These are phyloP conservation scores for Eremochloa ophiuroides DNA, from an alignment of 176 grass and related monocot genomes.

Conservation along the genomic window DNA sequence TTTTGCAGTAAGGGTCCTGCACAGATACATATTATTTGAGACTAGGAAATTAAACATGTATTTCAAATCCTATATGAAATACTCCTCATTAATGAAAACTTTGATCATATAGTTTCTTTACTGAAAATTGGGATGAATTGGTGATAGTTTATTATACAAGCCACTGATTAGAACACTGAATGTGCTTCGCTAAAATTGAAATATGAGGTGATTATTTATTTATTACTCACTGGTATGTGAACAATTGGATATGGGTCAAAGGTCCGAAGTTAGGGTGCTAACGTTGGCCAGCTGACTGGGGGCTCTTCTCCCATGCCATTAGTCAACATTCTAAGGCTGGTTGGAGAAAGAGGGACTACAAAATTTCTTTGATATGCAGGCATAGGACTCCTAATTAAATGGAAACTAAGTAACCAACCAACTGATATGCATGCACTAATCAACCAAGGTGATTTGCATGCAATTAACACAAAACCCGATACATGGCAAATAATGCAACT, in stretches of 20 bases:
- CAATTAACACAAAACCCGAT: background rate
- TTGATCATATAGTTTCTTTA: background rate
- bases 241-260: background rate
- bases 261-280: background rate
- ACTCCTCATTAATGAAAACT: background rate
- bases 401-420: background rate
- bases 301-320: background rate
- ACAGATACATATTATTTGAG: constrained; percentile 31
- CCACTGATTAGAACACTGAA: background rate
- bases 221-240: background rate
- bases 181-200: background rate
- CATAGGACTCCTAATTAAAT: background rate
- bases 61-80: constrained; percentile 7
- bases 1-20: constrained; percentile 80
- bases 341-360: background rate
- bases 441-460: background rate
- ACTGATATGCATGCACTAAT: background rate
- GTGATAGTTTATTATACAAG: background rate
- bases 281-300: background rate
- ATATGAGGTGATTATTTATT: constrained; percentile 10
- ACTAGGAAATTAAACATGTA: constrained; percentile 19
- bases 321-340: background rate
- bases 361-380: background rate
- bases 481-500: background rate
- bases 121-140: background rate